Conservation (phyloP, 2,329 filamentous ascomycete genomes). For the Elsinoe ampelina region DNA sequence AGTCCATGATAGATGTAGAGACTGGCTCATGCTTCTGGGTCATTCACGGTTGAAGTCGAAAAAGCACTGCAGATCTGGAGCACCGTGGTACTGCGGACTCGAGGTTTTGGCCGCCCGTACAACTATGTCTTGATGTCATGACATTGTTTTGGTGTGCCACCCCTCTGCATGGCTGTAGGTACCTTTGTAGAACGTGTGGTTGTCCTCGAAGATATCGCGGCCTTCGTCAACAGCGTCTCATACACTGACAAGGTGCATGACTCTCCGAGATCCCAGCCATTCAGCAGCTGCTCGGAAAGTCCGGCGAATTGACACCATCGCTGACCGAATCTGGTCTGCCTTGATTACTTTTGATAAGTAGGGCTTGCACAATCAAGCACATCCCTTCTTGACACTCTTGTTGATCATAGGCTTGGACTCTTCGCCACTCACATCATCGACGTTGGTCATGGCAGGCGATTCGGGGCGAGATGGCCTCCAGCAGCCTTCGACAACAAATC, state of each 20-base stretch:
- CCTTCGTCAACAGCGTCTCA: not conserved
- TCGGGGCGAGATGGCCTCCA: too few relatives aligned
- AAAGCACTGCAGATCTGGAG: not conserved
- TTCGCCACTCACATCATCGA: too few relatives aligned
- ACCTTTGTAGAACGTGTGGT: not conserved
- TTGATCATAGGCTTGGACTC: too few relatives aligned
- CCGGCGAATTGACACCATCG: not conserved
- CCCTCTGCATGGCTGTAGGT: not conserved
- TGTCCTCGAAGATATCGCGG: not conserved
- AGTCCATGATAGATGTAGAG: not conserved
- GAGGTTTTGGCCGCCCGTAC: not conserved
- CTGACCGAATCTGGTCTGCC: not conserved
- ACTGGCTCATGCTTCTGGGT: not conserved
- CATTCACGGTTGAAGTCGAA: not conserved
- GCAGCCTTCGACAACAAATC: too few relatives aligned
- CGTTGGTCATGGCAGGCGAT: too few relatives aligned
- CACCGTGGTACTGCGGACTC: not conserved
- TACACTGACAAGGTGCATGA: not conserved
- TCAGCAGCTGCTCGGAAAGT: not conserved
- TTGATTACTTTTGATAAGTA: not conserved
- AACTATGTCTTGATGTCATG: not conserved
- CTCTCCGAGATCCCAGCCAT: too few relatives aligned
- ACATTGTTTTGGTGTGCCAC: not conserved
- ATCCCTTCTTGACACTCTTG: not conserved
- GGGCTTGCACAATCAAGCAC: not conserved